Percentiles rank a stretch among this genome's conserved stretches.
Evolutionary conservation across 164 flowering plant species (phyloP).

Genomic region (Akebia trifoliata): DNA sequence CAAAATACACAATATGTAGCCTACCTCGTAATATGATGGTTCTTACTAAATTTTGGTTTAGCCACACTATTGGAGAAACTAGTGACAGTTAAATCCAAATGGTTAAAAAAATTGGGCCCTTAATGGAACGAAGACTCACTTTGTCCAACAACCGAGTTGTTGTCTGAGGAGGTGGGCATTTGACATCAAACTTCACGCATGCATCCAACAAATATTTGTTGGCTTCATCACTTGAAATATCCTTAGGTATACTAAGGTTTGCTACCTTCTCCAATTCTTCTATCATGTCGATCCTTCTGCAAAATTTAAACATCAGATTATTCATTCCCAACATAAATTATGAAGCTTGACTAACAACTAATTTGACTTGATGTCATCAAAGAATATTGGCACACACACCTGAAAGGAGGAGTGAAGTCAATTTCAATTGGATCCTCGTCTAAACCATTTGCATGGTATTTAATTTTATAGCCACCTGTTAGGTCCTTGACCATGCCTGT

Average conservation of each 20-base stretch:
- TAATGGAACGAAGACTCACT: slow-evolving; percentile 27
- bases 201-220: slow-evolving; percentile 71
- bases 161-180: slow-evolving; percentile 93
- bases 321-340: background rate
- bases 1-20: background rate
- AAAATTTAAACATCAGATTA: slow-evolving; percentile 13
- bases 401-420: slow-evolving; percentile 98
- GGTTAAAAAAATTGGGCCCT: too few species aligned
- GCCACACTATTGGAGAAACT: too few species aligned
- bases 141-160: slow-evolving; percentile 86
- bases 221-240: slow-evolving; percentile 69
- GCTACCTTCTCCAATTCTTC: slow-evolving; percentile 78
- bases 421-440: slow-evolving; percentile 88
- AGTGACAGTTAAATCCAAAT: too few species aligned
- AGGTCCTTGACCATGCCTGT: slow-evolving; percentile 88
- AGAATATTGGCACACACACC: slow-evolving; percentile 33
- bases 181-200: slow-evolving; percentile 65
- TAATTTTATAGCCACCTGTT: slow-evolving; percentile 82
- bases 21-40: too few species aligned
- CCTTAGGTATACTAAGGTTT: slow-evolving; percentile 72
- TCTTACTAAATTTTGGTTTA: too few species aligned
- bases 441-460: slow-evolving; percentile 78
- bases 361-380: background rate
- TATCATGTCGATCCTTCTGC: slow-evolving; percentile 89
- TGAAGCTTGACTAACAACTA: background rate